phyloP scores from a whole-genome alignment of 2,329 filamentous ascomycete species.

The Neophaeococcomyces aloes region DNA sequence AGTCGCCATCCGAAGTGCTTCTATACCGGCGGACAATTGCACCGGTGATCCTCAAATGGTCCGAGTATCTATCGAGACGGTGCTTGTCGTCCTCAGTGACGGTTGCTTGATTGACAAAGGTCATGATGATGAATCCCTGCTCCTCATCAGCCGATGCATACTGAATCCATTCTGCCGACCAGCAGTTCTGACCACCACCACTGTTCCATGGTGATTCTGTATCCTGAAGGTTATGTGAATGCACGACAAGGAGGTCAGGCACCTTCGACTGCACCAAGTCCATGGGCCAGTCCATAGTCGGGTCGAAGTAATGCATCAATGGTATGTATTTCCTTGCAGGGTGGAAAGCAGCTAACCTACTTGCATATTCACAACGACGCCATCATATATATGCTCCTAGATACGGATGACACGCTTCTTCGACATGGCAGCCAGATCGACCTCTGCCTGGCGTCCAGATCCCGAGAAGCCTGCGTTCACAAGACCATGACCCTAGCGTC shows the following conservation, averaged over 20 bases:
- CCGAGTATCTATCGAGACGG: not conserved
- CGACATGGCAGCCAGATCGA: not conserved
- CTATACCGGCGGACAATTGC: not conserved
- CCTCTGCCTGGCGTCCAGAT: not conserved
- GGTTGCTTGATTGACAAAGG: not conserved
- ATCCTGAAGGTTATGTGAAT: constrained; percentile 2
- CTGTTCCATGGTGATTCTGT: constrained; percentile 3
- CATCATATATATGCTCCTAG: not conserved
- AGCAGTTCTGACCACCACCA: not conserved
- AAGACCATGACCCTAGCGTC: not conserved
- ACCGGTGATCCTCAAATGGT: not conserved
- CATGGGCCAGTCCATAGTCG: constrained; percentile 1
- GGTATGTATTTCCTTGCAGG: not conserved
- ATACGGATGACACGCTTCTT: not conserved
- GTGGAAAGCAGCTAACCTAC: not conserved
- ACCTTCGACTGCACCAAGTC: not conserved
- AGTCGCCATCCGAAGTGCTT: not conserved
- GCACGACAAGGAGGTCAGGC: not conserved
- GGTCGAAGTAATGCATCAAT: constrained; percentile 5
- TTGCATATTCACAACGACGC: not conserved
- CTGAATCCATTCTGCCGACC: constrained; percentile 6
- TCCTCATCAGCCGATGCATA: constrained; percentile 2
- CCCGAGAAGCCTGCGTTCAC: not conserved
- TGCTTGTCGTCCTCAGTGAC: not conserved
- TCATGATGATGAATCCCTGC: constrained; percentile 1